phyloP scores from a whole-genome alignment of 176 grass and related monocot genomes.

The Thinopyrum elongatum region DNA sequence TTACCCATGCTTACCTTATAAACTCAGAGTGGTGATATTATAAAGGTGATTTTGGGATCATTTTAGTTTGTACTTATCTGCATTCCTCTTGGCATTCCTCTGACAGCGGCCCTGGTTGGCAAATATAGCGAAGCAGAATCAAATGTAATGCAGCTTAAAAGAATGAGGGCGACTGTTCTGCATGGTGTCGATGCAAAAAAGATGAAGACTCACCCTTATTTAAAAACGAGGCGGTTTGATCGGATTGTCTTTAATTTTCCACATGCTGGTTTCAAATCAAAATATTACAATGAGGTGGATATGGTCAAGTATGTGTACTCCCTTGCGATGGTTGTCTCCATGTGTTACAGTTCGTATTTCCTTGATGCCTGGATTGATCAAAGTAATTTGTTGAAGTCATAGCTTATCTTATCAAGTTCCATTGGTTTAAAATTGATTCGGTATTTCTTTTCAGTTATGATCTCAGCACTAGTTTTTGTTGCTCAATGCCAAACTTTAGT shows the following conservation, averaged over 20 bases:
- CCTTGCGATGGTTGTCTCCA: background rate
- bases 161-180: background rate
- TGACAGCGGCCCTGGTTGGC: no score
- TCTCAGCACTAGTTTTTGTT: no score
- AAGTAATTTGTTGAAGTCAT: background rate
- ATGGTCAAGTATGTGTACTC: constrained; percentile 35
- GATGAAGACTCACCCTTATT: constrained; percentile 30
- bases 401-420: no score
- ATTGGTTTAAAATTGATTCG: no score
- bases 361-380: background rate
- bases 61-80: no score
- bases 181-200: constrained; percentile 30
- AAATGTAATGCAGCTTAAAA: background rate
- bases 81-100: no score
- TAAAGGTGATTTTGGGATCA: no score
- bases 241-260: constrained; percentile 59
- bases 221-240: constrained; percentile 33
- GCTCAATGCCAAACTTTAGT: no score
- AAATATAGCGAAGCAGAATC: constrained; percentile 8
- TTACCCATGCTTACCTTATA: no score
- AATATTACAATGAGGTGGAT: background rate
- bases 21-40: no score
- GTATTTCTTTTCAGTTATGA: no score
- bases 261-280: constrained; percentile 45
- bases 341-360: background rate